Conservation (phyloP, 2,329 filamentous ascomycete species). For the Aspergillus sp. region DNA sequence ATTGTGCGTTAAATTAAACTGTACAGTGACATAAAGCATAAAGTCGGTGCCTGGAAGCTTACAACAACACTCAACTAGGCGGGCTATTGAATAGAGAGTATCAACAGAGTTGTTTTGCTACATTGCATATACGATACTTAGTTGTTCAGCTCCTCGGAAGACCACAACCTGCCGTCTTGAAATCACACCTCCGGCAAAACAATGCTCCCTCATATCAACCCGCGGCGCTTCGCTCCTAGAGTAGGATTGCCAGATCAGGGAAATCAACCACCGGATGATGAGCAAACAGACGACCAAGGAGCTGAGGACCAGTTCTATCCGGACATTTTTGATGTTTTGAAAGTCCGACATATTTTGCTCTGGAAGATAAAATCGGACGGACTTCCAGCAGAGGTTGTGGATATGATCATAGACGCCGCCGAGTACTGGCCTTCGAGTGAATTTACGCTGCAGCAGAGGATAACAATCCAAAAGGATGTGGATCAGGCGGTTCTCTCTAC, state of each 20-base stretch:
- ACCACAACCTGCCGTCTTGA: not conserved
- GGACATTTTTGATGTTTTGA: constrained; percentile 32
- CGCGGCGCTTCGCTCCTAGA: not conserved
- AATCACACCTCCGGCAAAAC: not conserved
- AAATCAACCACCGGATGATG: not conserved
- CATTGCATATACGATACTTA: not conserved
- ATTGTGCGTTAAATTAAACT: not conserved
- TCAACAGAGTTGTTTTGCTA: not conserved
- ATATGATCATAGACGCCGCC: constrained; percentile 40
- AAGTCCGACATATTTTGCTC: constrained; percentile 32
- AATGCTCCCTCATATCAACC: not conserved
- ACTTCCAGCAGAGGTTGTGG: constrained; percentile 38
- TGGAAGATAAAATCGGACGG: constrained; percentile 19
- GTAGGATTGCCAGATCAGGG: not conserved
- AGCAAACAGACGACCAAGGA: not conserved
- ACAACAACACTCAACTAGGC: not conserved
- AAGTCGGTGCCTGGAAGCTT: constrained; percentile 3
- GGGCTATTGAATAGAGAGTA: not conserved
- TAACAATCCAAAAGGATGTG: constrained; percentile 29
- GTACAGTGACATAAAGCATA: not conserved
- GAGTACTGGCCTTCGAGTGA: constrained; percentile 35
- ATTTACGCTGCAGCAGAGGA: constrained; percentile 18
- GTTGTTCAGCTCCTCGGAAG: not conserved
- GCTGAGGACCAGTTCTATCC: constrained; percentile 25
- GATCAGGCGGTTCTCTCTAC: constrained; percentile 38